Base-by-base conservation (phyloP, 805 yeast genomes). In the Candida krabiensis region DNA sequence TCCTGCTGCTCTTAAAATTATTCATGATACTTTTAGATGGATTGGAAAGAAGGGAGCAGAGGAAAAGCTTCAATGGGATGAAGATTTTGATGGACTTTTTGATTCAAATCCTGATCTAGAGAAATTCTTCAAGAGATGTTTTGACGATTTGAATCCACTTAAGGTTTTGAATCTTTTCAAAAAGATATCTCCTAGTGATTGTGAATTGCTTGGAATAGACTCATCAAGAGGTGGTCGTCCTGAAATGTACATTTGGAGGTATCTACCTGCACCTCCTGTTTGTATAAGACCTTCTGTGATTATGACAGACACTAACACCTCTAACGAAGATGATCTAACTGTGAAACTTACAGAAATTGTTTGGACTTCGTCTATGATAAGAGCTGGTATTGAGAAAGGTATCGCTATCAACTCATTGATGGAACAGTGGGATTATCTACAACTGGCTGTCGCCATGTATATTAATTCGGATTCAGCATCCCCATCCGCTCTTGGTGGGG, bases 341-440 rank as follows among this genome's bases (percentile, higher is more conserved):
- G 96, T 90, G 22, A 93, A 93, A 59, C 70, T 93, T 41, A 88
- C 98, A 0, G 99, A 93, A 65, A 87, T 93, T 46, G 98, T 90
- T 19, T 91, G 96, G 95, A 88, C 96, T 1, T 83, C 93, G n/a
- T 83, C 96, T 4, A 73, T 90, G 66, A 93, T 93, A 53, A 77
- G 88, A 49, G 96, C 96, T 0, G 99, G 97, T 43, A 79, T 93
- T 36, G 96, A 90, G 46, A 91, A 89, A 59, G 99, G 99, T 42
- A 86, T 91, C 45, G 80, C 96, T 12, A 82, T 95, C 55, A 86
- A 88, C 48, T 87, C 87, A 54, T 72, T 93, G 64, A 90, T 93
- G 96, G 98, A 91, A 57, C 99, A 93, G 58, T 93, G 99, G 99
- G 99, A 93, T 58, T 93, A 87, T 59, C 67, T 93, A 49, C 99